phyloP scores from a whole-genome alignment of 495 filamentous ascomycete species.

The Viridothelium virens region DNA sequence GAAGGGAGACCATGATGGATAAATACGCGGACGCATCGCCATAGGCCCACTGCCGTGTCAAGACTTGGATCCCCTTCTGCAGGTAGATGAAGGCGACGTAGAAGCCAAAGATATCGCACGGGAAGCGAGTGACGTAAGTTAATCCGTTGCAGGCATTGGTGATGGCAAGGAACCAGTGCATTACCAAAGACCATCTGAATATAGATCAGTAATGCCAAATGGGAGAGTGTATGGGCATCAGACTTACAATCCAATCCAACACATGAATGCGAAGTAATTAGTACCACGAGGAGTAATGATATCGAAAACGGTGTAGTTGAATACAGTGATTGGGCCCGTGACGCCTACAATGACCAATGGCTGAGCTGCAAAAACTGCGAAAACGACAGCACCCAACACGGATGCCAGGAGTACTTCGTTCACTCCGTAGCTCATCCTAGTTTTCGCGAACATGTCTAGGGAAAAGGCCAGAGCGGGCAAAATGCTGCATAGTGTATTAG shows the following conservation, averaged over 20 bases:
- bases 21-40: conserved; percentile 64
- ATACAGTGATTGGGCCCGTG: conserved; percentile 32
- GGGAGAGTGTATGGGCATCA: neutral
- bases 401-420: conserved; percentile 43
- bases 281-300: conserved; percentile 27
- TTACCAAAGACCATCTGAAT: conserved; percentile 35
- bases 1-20: conserved; percentile 57
- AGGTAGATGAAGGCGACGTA: conserved; percentile 42
- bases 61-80: conserved; percentile 22
- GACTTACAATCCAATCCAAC: conserved; percentile 48
- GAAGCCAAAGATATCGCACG: conserved; percentile 39
- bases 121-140: conserved; percentile 40
- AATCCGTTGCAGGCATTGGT: conserved; percentile 39
- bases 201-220: neutral
- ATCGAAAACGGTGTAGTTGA: conserved; percentile 44
- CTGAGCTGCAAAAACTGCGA: conserved; percentile 30
- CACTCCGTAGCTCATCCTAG: conserved; percentile 38
- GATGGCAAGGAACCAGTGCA: conserved; percentile 39
- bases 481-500: conserved; percentile 25
- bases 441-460: conserved; percentile 39
- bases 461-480: conserved; percentile 42
- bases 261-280: conserved; percentile 50
- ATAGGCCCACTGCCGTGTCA: conserved; percentile 10
- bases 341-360: conserved; percentile 35
- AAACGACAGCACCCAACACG: conserved; percentile 38